Evolutionary conservation across 2,329 filamentous ascomycete species (phyloP), one percentile per base, ranked within the genome.

Genomic region (Escovopsis sp.): DNA sequence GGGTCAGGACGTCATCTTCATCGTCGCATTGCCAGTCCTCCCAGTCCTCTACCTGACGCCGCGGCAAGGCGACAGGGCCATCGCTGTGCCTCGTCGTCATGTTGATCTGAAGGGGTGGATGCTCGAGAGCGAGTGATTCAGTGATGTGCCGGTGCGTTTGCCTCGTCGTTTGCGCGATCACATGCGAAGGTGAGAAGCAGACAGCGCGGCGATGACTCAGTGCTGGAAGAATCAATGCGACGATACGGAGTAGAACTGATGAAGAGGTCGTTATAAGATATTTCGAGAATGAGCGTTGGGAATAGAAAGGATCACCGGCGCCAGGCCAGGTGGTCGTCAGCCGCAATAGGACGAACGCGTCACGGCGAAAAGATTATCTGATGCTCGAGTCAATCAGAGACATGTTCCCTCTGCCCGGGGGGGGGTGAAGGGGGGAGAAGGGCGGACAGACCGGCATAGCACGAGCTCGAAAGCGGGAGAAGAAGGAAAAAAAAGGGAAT

Each of bases 1-100:
- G 61, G 10, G 65, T 65, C 19, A 63, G 42, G 28, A 59, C 58
- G 36, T 68, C 62, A 40, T 72, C 67, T 46, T 71, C 68, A 43
- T 70, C 66, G 70, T 70, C 73, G 26, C 72, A 67, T 45, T 73
- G 69, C 70, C 70, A 72, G 8, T 72, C 67, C 12, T 70, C 65
- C 40, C 70, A 72, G 8, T 72, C 67, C 12, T 70, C 65, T 39
- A 49, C 56, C 35, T 15, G 26, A n/a, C 36, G 40, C 15, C 35
- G 37, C 46, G 49, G 40, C 38, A 46, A 38, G 43, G 46, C 38
- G 35, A 38, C 40, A 43, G 41, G 40, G 43, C 26, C 41, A 45
- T 47, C 42, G 49, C 45, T 39, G 45, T 48, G 47, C 43, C 40
- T 35, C 38, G 46, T 38, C 42, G 46, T 26, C 47, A 45, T 46